Evolutionary conservation across 768 basidiomycete species (phyloP).

Genomic region (Candolleomyces efflorescens): DNA sequence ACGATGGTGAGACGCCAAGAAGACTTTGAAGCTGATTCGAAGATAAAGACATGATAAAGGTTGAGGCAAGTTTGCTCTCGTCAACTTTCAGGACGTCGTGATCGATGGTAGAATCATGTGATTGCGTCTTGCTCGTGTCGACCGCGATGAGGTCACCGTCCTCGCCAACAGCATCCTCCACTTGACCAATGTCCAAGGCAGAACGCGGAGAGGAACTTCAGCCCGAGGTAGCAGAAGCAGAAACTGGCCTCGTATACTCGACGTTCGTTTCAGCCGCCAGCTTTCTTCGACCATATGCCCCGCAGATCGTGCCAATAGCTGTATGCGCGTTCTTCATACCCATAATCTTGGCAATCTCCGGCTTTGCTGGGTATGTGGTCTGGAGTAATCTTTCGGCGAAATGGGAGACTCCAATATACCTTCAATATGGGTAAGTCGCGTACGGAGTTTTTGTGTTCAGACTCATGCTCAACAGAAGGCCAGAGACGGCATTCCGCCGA

Average conservation of each 20-base stretch:
- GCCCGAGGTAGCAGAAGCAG: neutral
- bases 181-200: conserved; percentile 6
- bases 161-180: neutral
- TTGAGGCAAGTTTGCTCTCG: no score
- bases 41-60: conserved; percentile 3
- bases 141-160: neutral
- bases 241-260: conserved; percentile 1
- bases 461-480: conserved; percentile 6
- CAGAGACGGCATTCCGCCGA: conserved; percentile 64
- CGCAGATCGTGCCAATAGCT: conserved; percentile 60
- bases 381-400: conserved; percentile 68
- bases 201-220: neutral
- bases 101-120: neutral
- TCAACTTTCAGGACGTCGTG: no score
- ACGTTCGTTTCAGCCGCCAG: neutral
- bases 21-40: conserved; percentile 28
- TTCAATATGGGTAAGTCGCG: conserved; percentile 73
- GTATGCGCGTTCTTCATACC: conserved; percentile 63
- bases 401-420: conserved; percentile 64
- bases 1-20: conserved; percentile 49
- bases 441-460: neutral
- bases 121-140: neutral
- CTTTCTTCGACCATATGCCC: conserved; percentile 48
- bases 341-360: conserved; percentile 53
- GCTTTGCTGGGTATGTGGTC: conserved; percentile 67